Conservation (phyloP, 2,329 filamentous ascomycete species). For the Monilinia laxa region DNA sequence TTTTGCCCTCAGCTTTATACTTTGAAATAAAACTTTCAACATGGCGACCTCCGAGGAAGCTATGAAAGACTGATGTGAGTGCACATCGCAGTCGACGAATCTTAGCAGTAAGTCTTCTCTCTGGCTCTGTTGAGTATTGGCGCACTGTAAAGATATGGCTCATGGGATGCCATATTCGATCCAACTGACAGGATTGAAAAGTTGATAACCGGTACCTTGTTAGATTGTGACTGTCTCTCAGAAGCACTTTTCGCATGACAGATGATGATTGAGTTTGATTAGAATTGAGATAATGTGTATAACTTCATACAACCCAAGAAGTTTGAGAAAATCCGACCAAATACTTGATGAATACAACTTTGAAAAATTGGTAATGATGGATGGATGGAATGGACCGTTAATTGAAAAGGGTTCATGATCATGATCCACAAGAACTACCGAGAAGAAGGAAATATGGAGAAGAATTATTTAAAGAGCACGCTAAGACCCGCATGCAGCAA, state of each 20-base stretch:
- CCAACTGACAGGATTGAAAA: neutral
- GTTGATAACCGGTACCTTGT: neutral
- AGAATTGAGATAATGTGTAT: too few species aligned
- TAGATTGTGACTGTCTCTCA: neutral
- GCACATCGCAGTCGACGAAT: too few species aligned
- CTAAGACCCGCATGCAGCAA: constrained; percentile 6
- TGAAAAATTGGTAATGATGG: neutral
- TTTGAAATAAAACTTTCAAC: neutral
- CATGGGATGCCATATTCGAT: neutral
- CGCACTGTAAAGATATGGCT: neutral
- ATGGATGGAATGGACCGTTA: neutral
- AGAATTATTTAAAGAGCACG: neutral
- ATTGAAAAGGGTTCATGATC: neutral
- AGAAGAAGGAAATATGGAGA: too few species aligned
- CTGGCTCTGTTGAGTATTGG: neutral
- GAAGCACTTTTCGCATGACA: constrained; percentile 3
- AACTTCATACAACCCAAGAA: neutral
- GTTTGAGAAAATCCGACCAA: neutral
- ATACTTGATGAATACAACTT: neutral
- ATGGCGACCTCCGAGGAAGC: neutral
- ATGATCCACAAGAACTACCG: too few species aligned
- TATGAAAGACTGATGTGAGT: neutral
- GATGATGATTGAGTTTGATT: neutral
- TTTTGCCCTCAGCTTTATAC: neutral
- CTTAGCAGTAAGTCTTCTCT: neutral